These are phyloP conservation scores for Odontarrhena argentea DNA, from an alignment of 345 rosid genomes.

Conservation along the genomic window DNA sequence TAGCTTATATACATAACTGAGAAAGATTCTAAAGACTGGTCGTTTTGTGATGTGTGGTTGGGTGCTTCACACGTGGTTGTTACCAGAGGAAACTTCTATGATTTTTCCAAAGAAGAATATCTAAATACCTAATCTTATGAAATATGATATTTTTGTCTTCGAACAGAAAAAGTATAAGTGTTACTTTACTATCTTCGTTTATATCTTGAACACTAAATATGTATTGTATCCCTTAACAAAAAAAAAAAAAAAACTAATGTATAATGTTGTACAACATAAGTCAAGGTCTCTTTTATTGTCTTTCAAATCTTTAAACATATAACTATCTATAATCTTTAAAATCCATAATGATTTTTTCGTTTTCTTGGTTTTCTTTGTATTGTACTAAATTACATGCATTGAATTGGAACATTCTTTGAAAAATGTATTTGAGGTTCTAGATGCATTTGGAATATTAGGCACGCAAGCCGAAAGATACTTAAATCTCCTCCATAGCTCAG, in stretches of 20 bases:
- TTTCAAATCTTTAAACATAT: too few species aligned
- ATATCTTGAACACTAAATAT: neutral
- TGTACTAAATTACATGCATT: constrained; percentile 8
- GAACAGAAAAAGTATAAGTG: neutral
- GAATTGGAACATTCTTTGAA: constrained; percentile 26
- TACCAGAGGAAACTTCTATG: constrained; percentile 28
- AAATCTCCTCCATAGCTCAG: constrained; percentile 27
- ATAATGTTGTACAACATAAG: too few species aligned
- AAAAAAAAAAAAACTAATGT: neutral
- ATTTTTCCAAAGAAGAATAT: neutral
- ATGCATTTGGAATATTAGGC: constrained; percentile 36
- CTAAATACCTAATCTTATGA: constrained; percentile 5
- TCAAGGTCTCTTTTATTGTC: too few species aligned
- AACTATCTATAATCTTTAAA: neutral
- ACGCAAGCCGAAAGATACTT: constrained; percentile 35
- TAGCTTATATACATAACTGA: constrained; percentile 19
- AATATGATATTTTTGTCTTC: neutral
- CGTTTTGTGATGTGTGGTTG: constrained; percentile 28
- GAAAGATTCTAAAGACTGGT: constrained; percentile 6
- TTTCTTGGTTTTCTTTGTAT: neutral
- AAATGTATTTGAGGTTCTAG: constrained; percentile 20
- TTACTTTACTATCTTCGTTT: neutral
- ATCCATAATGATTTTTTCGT: neutral
- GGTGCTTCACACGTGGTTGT: constrained; percentile 39
- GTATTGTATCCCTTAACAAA: too few species aligned